Percentiles rank a stretch among this genome's conserved stretches.
phyloP scores from a whole-genome alignment of 2,329 filamentous ascomycete genomes.

The Pseudocercospora crystallina region DNA sequence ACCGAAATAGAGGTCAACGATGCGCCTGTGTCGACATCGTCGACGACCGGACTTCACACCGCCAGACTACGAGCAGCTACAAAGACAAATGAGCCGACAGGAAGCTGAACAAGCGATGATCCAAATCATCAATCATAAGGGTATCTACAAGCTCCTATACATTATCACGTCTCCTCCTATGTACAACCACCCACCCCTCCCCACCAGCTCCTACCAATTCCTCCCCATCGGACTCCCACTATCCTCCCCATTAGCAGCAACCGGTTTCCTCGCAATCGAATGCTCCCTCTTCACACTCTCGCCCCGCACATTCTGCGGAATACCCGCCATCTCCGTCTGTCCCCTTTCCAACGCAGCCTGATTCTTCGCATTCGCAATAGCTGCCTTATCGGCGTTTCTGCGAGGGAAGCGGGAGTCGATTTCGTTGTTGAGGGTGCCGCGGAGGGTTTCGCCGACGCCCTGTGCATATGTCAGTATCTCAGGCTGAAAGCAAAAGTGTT shows the following conservation, averaged over 20 bases:
- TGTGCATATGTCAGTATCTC: slow-evolving; percentile 14
- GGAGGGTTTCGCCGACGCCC: slow-evolving; percentile 36
- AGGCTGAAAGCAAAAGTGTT: neutral
- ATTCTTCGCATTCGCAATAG: slow-evolving; percentile 31
- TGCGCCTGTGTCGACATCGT: no score
- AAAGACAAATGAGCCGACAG: no score
- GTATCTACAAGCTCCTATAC: no score
- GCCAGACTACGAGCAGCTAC: no score
- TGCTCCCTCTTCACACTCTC: slow-evolving; percentile 9
- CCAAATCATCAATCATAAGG: no score
- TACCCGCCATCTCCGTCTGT: slow-evolving; percentile 26
- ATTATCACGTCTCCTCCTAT: no score
- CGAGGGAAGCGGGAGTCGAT: slow-evolving; percentile 31
- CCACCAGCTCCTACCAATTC: no score
- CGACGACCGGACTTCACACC: no score
- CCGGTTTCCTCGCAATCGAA: slow-evolving; percentile 7
- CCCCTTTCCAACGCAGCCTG: slow-evolving; percentile 27
- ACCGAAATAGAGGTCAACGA: no score
- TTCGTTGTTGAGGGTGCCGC: slow-evolving; percentile 34
- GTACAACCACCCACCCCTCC: no score
- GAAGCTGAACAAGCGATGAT: no score
- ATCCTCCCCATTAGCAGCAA: neutral
- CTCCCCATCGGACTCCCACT: no score
- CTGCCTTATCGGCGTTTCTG: slow-evolving; percentile 30
- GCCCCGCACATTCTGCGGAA: slow-evolving; percentile 20